Evolutionary conservation across 306 rosid species (phyloP), one percentile per base, ranked within the genome.

Genomic region (Lathyrus aphaca): DNA sequence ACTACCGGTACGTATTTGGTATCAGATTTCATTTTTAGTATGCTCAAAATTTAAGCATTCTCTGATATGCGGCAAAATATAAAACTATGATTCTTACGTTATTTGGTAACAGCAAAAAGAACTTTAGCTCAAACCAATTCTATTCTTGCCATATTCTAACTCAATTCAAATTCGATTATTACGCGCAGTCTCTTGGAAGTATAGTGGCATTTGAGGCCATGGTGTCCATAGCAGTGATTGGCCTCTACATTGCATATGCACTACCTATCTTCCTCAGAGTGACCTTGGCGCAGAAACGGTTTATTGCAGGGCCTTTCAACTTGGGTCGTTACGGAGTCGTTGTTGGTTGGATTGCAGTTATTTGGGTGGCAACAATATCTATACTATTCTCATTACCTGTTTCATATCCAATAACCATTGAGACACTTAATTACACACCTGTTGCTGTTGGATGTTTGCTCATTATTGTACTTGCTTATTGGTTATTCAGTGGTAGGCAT

Each of bases 161-260:
- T 74, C 76, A 60, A 21, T 38, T 81, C 67, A 62, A 50, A 59
- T 16, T 66, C n/a, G 59, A 16, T 64, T 67, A 56, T 13, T 29
- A 11, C 17, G 14, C 2, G 86, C 95, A 91, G 92, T 94, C 99
- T 81, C 92, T 94, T 64, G 99, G 99, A 74, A 94, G 99, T 85
- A 68, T 75, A 11, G 99, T 94, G 61, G 99, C 99, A 53, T 94
- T 91, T 75, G 78, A 87, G 12, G 99, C 99, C 30, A 94, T 94
- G 99, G 96, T 94, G 32, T 94, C 99, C 23, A 87, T 94, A 73
- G 95, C 97, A 69, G 89, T 87, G 3, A 89, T 94, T 43, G 99
- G 97, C 43, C 87, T 91, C 54, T 94, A 91, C 68, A 94, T 94
- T 78, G 95, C 92, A 21, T 94, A 94, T 84, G 99, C 95, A 13